Base-by-base conservation (phyloP, 139 green algal genomes). In the Chlorella sp. region DNA sequence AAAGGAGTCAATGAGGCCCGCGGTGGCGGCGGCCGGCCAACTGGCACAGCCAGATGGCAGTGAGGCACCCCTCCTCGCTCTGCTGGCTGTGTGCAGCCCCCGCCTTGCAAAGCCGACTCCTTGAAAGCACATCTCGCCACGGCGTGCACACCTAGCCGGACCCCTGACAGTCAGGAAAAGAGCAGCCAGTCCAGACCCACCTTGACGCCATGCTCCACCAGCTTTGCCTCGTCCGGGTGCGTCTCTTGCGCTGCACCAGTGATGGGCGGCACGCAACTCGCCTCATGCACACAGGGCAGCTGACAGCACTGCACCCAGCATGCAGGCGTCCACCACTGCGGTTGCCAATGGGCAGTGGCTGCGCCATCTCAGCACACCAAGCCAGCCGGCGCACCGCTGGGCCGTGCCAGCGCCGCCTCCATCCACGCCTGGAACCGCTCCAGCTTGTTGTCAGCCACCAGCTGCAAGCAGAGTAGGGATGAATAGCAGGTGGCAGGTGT, bases 341-440 rank as follows among this genome's bases (percentile, higher is more conserved):
- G 24, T 30, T 68, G 24, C 20, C 60, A 68, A 68, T 17, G 60
- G 60, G 60, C 19, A 30, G 32, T 32, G 24, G 19, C 11, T 6
- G 16, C 14, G 19, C 20, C 16, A 6, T 34, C 14, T 9, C 60
- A 68, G 20, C 19, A 68, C 60, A 30, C 60, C 6, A 32, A 0
- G 26, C 3, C 28, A 9, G 2, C 8, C 9, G 43, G 6, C 74
- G 13, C 54, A 82, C 76, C 76, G 13, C 56, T 73, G 6, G 76
- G 76, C 36, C 76, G 56, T 56, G 70, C 76, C 9, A 70, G 41
- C 16, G 76, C 76, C 11, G 56, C 76, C 3, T 48, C 32, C 76
- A 82, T 82, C 76, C 76, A 82, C 34, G 54, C 76, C 76, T 82
- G 56, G 22, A 82, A 17, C 32, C 76, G 76, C 30, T 40, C 40